Base-by-base conservation (phyloP, 1,139 yeast genomes). In the Blastobotrys elegans region DNA sequence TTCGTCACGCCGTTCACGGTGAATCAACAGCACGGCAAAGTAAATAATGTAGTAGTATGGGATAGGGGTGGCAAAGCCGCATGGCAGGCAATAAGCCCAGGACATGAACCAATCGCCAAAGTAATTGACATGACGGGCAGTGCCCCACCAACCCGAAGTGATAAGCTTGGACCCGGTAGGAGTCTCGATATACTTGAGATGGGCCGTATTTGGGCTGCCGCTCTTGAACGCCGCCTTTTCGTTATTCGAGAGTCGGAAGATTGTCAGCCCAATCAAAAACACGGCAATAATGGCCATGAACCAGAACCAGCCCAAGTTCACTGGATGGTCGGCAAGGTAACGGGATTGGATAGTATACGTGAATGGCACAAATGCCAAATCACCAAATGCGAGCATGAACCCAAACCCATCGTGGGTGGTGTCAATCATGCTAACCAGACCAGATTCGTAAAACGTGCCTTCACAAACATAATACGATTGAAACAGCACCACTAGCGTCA, bases 361-460 rank as follows among this genome's bases (percentile, higher is more conserved):
- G 73, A 92, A 90, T 26, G 98, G 98, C n/a, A 92, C 88, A 73
- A 94, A 77, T 1, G 95, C 81, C 60, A 92, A 74, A 64, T 92
- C 98, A 30, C 98, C 98, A 70, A 90, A 90, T 7, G 90, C 79
- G 45, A 92, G 73, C 98, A 92, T 92, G 69, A 82, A 89, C 1
- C 98, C 98, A 65, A 92, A 88, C 0, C 98, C 98, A 68, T 92
- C 98, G 17, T 96, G 87, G 13, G 95, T 86, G 46, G 89, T 79
- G 63, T 92, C 98, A 76, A 92, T 90, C 97, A 94, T 94, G 4
- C 94, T 80, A 53, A 92, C 72, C 14, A 84, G 76, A 11, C 97
- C 97, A 59, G 80, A 85, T 66, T 92, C 98, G 64, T 89, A 89
- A 55, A 87, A 71, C 0, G 92, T 95, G 35, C 97, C 97, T 63